Conservation (phyloP, 2,329 filamentous ascomycete species). For the Xylariomycetidae sp. region DNA sequence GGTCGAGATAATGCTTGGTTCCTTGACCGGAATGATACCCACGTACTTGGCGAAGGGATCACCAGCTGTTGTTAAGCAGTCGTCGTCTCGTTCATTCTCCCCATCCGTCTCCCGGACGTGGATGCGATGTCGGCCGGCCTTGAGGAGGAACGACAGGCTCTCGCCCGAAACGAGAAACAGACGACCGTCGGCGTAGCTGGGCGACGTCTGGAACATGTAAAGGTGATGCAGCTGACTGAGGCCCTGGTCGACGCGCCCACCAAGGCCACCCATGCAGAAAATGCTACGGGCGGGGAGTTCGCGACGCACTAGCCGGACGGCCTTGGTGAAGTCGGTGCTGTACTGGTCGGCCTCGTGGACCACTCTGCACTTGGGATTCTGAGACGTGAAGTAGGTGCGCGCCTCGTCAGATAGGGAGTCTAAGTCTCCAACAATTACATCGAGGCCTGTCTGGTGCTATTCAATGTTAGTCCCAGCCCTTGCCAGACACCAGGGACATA, state of each 20-base stretch:
- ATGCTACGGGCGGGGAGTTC: constrained; percentile 43
- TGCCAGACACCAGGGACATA: too few species aligned
- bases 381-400: constrained; percentile 55
- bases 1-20: constrained; percentile 72
- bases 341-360: constrained; percentile 74
- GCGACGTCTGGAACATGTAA: constrained; percentile 51
- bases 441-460: too few species aligned
- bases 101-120: constrained; percentile 44
- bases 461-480: too few species aligned
- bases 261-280: constrained; percentile 77
- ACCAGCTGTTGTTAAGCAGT: constrained; percentile 7
- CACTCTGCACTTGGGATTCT: constrained; percentile 48
- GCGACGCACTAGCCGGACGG: constrained; percentile 35
- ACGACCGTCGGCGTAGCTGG: constrained; percentile 44
- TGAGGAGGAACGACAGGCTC: constrained; percentile 78
- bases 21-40: constrained; percentile 79
- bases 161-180: constrained; percentile 78
- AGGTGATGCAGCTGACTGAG: constrained; percentile 85
- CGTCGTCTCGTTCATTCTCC: constrained; percentile 2
- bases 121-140: constrained; percentile 54
- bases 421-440: constrained; percentile 81
- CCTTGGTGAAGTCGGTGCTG: constrained; percentile 88
- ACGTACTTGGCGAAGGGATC: constrained; percentile 68
- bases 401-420: constrained; percentile 69
- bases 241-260: constrained; percentile 87